Evolutionary conservation across 2,329 filamentous ascomycete genomes (phyloP), one percentile per base, ranked within the genome.

Genomic region (Drechslerella coelobrocha): DNA sequence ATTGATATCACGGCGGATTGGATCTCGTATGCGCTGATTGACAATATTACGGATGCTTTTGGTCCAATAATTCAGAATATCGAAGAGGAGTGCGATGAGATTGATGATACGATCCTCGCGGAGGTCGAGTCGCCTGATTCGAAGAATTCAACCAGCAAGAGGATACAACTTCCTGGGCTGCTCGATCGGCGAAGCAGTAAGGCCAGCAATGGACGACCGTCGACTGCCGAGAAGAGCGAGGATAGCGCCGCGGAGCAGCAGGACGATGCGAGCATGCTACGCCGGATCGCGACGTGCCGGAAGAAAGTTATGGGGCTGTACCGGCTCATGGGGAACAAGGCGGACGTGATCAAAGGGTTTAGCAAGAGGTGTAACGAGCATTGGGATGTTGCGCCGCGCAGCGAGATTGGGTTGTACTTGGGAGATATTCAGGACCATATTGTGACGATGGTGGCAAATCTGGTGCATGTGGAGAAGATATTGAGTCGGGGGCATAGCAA

Each of bases 371-470:
- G 94, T 85, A 99, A 97, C 78, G 93, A 97, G 78, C 91, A 96
- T 73, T 97, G 96, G 82, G 89, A 91, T 74, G 90, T 97, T 56
- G 96, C 94, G 0, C 94, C 94, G 5, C 90, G 92, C 51, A 94
- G 94, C 81, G 94, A 99, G 77, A 96, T 99, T 74, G 94, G 92
- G 21, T 86, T 99, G 76, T 99, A 99, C 78, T 85, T 99, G 34
- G 91, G 91, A 77, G 94, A 99, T 80, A 97, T 99, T 73, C 94
- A 99, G 80, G 94, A 99, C 80, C 94, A 99, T 84, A 93, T 99
- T 57, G 91, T 99, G 68, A 99, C 94, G 48, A 97, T 97, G 93
- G 96, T 96, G 85, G 94, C 90, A 75, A 99, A 96, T 79, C 80
- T 99, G 75, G 87, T 87, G 0, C 94, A 99, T 78, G 97, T 96